Percentiles rank a stretch among this genome's conserved stretches.
Evolutionary conservation across 2,329 filamentous ascomycete genomes (phyloP).

Genomic region (Cordyceps sp.): DNA sequence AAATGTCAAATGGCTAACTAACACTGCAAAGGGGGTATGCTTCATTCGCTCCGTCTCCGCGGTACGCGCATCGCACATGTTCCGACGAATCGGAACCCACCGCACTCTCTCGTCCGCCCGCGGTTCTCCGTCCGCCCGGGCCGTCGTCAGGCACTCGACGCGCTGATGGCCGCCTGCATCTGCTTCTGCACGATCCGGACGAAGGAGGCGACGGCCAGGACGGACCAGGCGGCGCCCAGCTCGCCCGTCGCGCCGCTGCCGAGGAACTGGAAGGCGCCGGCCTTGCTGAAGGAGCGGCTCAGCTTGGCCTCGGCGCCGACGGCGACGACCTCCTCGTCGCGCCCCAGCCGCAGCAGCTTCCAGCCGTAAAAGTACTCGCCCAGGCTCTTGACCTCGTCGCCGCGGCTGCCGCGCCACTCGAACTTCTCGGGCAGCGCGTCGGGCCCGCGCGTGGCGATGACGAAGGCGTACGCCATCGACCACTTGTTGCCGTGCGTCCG

Average conservation of each 20-base stretch:
- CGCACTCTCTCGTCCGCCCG: background rate
- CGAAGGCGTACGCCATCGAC: conserved; percentile 8
- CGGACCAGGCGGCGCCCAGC: conserved; percentile 23
- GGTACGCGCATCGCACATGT: no score
- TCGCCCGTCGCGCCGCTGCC: conserved; percentile 20
- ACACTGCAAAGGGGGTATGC: no score
- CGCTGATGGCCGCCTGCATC: conserved; percentile 1
- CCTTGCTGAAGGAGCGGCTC: conserved; percentile 8
- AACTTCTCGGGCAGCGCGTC: conserved; percentile 16
- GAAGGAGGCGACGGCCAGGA: conserved; percentile 23
- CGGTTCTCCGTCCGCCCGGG: no score
- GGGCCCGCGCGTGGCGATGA: conserved; percentile 13
- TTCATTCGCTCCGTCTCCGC: no score
- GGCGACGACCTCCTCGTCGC: conserved; percentile 24
- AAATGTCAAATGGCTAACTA: no score
- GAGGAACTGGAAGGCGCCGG: conserved; percentile 20
- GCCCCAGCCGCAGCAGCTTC: conserved; percentile 17
- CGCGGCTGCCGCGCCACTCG: conserved; percentile 24
- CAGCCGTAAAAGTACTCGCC: conserved; percentile 16
- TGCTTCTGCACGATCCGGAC: conserved; percentile 4
- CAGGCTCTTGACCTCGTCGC: conserved; percentile 16
- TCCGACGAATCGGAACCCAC: no score
- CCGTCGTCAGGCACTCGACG: no score
- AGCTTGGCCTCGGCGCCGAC: conserved; percentile 11
- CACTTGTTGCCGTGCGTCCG: conserved; percentile 1